Conservation (phyloP, 768 basidiomycete genomes). For the Fomitopsis pulvina region DNA sequence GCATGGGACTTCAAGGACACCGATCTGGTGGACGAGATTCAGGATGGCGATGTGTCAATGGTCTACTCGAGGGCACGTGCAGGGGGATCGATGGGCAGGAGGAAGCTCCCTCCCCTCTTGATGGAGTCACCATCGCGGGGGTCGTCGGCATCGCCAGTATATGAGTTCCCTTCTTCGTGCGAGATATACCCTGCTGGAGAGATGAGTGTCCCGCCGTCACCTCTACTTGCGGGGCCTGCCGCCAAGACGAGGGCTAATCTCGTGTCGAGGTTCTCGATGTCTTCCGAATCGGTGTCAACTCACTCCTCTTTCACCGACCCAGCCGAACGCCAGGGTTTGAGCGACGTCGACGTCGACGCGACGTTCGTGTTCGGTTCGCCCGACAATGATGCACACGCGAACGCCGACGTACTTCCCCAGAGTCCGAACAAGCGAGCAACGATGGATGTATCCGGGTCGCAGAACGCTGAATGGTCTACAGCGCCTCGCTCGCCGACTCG, state of each 20-base stretch:
- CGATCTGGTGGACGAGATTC: background rate
- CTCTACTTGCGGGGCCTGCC: background rate
- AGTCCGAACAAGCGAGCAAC: background rate
- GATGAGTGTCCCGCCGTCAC: background rate
- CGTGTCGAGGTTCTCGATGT: conserved; percentile 2
- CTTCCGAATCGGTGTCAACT: background rate
- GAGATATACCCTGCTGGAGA: conserved; percentile 5
- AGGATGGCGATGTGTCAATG: background rate
- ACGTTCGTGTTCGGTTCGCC: conserved; percentile 4
- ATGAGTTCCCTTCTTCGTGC: conserved; percentile 14
- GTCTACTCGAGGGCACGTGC: background rate
- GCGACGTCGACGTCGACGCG: background rate
- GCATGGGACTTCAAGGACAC: background rate
- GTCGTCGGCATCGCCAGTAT: conserved; percentile 11
- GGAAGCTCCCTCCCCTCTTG: background rate
- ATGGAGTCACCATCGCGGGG: conserved; percentile 14
- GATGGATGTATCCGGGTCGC: background rate
- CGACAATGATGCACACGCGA: background rate
- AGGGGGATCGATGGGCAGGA: background rate
- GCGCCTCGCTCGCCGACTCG: background rate
- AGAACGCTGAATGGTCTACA: background rate
- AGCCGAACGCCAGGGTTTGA: background rate
- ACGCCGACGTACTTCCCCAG: background rate
- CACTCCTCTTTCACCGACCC: background rate
- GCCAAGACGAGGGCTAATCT: background rate